Evolutionary conservation across 2,329 filamentous ascomycete species (phyloP).

Genomic region (Colletotrichum sp.): DNA sequence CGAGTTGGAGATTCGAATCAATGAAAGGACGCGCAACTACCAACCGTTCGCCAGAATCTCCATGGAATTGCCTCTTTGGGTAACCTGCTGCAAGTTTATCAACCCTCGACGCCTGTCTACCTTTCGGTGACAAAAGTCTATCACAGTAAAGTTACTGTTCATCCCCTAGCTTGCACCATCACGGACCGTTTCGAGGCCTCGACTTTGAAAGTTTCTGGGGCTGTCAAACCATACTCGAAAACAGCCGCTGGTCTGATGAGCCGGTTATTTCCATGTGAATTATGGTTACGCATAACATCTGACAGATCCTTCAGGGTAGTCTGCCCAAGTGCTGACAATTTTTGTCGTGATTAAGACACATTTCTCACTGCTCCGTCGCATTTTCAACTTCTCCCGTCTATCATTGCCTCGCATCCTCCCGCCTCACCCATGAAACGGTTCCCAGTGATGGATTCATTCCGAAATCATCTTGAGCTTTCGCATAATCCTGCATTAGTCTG

Average conservation of each 20-base stretch:
- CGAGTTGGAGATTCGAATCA: not conserved
- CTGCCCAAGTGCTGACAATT: not conserved
- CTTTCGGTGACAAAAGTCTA: not conserved
- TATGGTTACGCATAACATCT: not conserved
- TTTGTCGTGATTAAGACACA: not conserved
- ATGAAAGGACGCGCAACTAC: constrained; percentile 11
- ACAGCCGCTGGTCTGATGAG: not conserved
- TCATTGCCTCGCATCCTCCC: not conserved
- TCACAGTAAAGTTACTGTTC: not conserved
- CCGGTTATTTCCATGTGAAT: not conserved
- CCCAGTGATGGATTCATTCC: not conserved
- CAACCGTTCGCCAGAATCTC: constrained; percentile 15
- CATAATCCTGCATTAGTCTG: not conserved
- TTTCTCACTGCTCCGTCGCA: not conserved
- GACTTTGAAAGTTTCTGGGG: not conserved
- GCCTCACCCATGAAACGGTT: not conserved
- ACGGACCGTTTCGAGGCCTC: not conserved
- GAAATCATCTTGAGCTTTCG: not conserved
- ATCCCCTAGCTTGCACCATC: not conserved
- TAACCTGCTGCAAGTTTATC: not conserved
- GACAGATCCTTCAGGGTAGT: not conserved
- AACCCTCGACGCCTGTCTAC: not conserved
- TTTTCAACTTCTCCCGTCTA: not conserved
- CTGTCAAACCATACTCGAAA: not conserved
- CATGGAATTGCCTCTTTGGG: constrained; percentile 1